Evolutionary conservation across 2,329 filamentous ascomycete genomes (phyloP).

Genomic region (Colletotrichum sp.): DNA sequence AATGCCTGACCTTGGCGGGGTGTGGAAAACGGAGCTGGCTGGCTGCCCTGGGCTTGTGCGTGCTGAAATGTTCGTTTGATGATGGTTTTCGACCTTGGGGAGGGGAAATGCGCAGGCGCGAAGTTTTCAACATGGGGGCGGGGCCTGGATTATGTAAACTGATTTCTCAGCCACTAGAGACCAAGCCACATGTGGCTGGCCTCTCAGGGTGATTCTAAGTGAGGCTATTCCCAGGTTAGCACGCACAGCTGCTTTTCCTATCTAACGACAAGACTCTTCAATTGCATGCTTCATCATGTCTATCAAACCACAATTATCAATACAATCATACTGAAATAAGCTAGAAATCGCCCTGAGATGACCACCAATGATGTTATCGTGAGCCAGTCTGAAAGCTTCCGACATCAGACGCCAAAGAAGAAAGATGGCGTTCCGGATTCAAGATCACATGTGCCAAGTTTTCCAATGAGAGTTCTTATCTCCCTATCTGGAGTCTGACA

Average conservation of each 20-base stretch:
- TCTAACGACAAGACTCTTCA: neutral
- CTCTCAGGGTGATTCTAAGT: neutral
- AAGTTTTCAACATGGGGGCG: constrained; percentile 25
- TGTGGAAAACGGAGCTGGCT: constrained; percentile 2
- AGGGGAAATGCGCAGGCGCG: constrained; percentile 31
- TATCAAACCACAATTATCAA: neutral
- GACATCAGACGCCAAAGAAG: neutral
- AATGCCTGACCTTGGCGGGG: constrained; percentile 20
- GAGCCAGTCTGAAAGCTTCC: neutral
- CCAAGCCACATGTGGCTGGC: neutral
- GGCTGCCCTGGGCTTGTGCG: constrained; percentile 19
- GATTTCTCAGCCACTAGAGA: neutral
- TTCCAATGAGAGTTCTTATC: neutral
- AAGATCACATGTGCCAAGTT: neutral
- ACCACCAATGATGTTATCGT: neutral
- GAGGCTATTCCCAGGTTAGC: neutral
- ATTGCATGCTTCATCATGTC: neutral
- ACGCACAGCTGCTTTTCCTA: neutral
- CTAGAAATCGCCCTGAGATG: too few species aligned
- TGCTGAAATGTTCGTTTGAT: constrained; percentile 30
- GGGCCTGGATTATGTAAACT: neutral
- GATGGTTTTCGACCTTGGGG: constrained; percentile 27
- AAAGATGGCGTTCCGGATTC: neutral
- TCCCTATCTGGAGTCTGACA: neutral
- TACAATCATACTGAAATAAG: accelerated